Conservation (phyloP, 2,329 filamentous ascomycete species). For the Arthrobotrys megalospora region DNA sequence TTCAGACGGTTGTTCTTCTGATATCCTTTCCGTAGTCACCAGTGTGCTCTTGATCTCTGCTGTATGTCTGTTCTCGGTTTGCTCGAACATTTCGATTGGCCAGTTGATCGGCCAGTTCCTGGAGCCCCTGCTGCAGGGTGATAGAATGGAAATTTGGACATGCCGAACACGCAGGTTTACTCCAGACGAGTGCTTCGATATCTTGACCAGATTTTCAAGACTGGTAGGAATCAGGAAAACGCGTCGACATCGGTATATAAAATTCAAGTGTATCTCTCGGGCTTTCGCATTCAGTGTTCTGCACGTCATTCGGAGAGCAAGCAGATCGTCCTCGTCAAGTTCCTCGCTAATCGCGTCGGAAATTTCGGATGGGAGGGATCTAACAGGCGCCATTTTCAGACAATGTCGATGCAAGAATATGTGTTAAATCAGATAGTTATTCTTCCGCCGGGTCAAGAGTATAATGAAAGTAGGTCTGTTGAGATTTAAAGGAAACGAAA, state of each 20-base stretch:
- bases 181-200: background rate
- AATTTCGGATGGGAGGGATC: slow-evolving; percentile 12
- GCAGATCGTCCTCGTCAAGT: slow-evolving; percentile 29
- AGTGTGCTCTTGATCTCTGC: background rate
- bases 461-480: no score
- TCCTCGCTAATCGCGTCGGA: slow-evolving; percentile 11
- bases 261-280: slow-evolving; percentile 14
- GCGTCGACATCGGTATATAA: no score
- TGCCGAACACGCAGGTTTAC: slow-evolving; percentile 17
- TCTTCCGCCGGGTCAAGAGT: no score
- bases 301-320: slow-evolving; percentile 33
- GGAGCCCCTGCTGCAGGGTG: slow-evolving; percentile 3
- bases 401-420: no score
- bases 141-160: slow-evolving; percentile 16
- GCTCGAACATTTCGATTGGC: background rate
- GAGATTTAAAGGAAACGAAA: no score
- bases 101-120: slow-evolving; percentile 11
- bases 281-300: slow-evolving; percentile 29
- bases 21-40: slow-evolving; percentile 15
- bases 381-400: no score
- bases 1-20: slow-evolving; percentile 13
- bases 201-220: no score
- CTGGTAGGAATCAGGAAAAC: no score
- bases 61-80: no score
- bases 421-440: no score